Conservation (phyloP, 177 flowering plant species). For the Tripterygium wilfordii region DNA sequence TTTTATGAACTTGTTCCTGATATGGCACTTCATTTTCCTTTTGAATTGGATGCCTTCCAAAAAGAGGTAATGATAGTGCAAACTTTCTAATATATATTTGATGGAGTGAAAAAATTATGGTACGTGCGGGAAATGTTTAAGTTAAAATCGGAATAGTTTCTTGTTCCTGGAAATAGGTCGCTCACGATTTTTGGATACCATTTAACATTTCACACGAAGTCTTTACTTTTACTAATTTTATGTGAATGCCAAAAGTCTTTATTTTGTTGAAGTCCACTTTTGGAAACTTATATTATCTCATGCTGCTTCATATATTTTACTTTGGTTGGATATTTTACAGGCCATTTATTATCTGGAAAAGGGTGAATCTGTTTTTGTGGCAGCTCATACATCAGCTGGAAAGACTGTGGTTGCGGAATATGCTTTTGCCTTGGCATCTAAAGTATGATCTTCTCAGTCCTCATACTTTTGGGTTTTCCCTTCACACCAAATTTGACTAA, state of each 20-base stretch:
- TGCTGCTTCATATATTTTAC: constrained; percentile 1
- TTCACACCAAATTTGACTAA: not conserved
- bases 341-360: constrained; percentile 91
- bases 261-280: no score
- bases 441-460: constrained; percentile 34
- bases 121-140: not conserved
- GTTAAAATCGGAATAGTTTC: no score
- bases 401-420: constrained; percentile 99
- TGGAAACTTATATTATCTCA: no score
- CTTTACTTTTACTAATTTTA: no score
- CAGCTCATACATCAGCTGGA: constrained; percentile 99
- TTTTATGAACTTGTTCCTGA: constrained; percentile 95
- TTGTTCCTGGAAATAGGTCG: no score
- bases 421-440: constrained; percentile 96
- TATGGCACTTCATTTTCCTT: constrained; percentile 92
- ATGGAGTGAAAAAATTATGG: not conserved
- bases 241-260: no score
- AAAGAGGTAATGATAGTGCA: constrained; percentile 61
- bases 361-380: constrained; percentile 97
- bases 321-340: constrained; percentile 31
- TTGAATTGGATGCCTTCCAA: constrained; percentile 87
- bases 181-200: no score
- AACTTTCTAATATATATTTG: not conserved
- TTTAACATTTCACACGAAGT: no score
- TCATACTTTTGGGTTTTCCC: not conserved